These are phyloP conservation scores for Eremochloa ophiuroides DNA, from an alignment of 176 grass and related monocot genomes.

Conservation along the genomic window DNA sequence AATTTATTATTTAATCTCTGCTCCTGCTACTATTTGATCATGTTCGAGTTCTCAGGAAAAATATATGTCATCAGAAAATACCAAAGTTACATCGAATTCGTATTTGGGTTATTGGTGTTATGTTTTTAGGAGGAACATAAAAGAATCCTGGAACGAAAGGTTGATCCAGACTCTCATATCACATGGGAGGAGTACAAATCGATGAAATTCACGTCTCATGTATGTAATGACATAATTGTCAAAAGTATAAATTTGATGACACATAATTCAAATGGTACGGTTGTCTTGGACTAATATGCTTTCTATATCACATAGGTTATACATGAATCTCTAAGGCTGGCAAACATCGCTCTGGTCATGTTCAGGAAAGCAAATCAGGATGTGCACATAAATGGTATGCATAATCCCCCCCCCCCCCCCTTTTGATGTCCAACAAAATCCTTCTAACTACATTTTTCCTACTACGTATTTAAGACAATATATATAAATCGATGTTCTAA, in stretches of 20 bases:
- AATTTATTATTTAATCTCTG: not conserved
- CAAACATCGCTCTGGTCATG: conserved; percentile 44
- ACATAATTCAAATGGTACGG: no score
- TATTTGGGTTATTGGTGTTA: not conserved
- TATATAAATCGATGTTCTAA: not conserved
- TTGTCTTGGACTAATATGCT: not conserved
- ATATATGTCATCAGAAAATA: conserved; percentile 1
- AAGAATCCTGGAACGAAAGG: conserved; percentile 18
- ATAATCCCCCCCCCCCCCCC: not conserved
- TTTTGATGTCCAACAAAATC: not conserved
- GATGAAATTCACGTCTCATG: conserved; percentile 61
- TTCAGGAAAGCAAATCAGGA: conserved; percentile 59
- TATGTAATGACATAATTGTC: no score
- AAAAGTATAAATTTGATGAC: no score
- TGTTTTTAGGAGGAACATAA: conserved; percentile 54
- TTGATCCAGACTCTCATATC: conserved; percentile 25
- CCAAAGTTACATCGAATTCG: no score
- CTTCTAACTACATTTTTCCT: not conserved
- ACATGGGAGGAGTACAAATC: conserved; percentile 73
- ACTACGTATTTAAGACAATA: not conserved
- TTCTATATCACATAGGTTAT: conserved; percentile 36
- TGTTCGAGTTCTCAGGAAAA: no score
- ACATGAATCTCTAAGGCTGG: conserved; percentile 44
- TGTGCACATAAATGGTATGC: conserved; percentile 40
- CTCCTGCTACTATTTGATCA: no score